Evolutionary conservation across 2,329 filamentous ascomycete genomes (phyloP).

Genomic region (Colletotrichum cordylinicola): DNA sequence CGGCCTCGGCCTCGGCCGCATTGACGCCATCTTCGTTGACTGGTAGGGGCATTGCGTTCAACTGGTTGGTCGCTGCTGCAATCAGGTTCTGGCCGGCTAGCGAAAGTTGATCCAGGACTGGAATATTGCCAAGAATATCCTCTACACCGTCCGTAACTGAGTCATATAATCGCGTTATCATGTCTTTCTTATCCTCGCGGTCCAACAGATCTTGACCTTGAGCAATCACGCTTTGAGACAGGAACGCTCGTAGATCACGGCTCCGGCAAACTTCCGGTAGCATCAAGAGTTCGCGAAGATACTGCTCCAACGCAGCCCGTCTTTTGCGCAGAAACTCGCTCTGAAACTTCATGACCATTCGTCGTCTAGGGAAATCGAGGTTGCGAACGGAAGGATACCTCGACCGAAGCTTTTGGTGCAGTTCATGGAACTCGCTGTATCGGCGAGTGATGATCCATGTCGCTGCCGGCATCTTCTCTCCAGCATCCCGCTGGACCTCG

Average conservation of each 20-base stretch:
- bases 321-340: slow-evolving; percentile 95
- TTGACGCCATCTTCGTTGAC: slow-evolving; percentile 55
- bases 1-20: slow-evolving; percentile 85
- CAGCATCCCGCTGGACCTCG: slow-evolving; percentile 87
- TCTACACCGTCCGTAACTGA: slow-evolving; percentile 98
- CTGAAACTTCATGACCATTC: slow-evolving; percentile 95
- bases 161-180: slow-evolving; percentile 94
- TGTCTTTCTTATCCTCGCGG: slow-evolving; percentile 76
- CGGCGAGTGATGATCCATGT: slow-evolving; percentile 91
- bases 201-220: slow-evolving; percentile 63
- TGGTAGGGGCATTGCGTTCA: slow-evolving; percentile 60
- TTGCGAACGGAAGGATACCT: slow-evolving; percentile 87
- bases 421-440: slow-evolving; percentile 96
- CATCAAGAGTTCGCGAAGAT: slow-evolving; percentile 80
- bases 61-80: slow-evolving; percentile 73
- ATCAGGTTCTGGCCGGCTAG: slow-evolving; percentile 91
- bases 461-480: slow-evolving; percentile 95
- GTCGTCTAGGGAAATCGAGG: slow-evolving; percentile 88
- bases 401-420: slow-evolving; percentile 86
- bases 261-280: slow-evolving; percentile 94
- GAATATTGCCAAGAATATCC: slow-evolving; percentile 94
- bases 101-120: slow-evolving; percentile 92
- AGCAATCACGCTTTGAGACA: slow-evolving; percentile 85
- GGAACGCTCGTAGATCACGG: slow-evolving; percentile 87
- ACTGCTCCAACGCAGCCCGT: slow-evolving; percentile 81